Evolutionary conservation across 768 basidiomycete genomes (phyloP).

Genomic region (Ramaria sp.): DNA sequence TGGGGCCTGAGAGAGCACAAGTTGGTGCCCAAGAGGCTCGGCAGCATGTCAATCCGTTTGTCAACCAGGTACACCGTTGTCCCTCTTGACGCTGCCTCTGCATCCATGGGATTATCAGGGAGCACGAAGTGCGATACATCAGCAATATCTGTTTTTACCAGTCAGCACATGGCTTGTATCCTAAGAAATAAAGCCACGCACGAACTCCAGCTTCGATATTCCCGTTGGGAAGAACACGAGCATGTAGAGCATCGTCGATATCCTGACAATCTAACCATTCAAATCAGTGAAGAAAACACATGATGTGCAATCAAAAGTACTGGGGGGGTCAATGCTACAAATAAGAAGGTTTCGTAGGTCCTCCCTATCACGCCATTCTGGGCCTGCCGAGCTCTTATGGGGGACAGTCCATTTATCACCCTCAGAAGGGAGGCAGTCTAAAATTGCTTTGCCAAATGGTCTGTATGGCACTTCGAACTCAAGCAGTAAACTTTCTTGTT

Average conservation of each 20-base stretch:
- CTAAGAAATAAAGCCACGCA: slow-evolving; percentile 36
- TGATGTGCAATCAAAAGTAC: slow-evolving; percentile 27
- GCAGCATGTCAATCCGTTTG: slow-evolving; percentile 98
- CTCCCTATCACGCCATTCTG: slow-evolving; percentile 73
- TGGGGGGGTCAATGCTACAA: slow-evolving; percentile 96
- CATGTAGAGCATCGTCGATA: slow-evolving; percentile 97
- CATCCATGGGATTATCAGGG: slow-evolving; percentile 92
- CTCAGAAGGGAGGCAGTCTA: slow-evolving; percentile 81
- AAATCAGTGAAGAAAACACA: slow-evolving; percentile 3
- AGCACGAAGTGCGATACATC: slow-evolving; percentile 96
- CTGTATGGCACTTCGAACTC: slow-evolving; percentile 95
- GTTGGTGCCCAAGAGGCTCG: slow-evolving; percentile 87
- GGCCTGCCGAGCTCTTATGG: slow-evolving; percentile 41
- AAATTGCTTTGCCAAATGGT: slow-evolving; percentile 91
- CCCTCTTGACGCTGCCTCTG: slow-evolving; percentile 88
- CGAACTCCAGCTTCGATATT: slow-evolving; percentile 97
- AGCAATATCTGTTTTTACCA: slow-evolving; percentile 69
- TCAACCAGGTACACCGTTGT: slow-evolving; percentile 98
- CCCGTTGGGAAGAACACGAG: slow-evolving; percentile 75
- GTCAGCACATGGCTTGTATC: background rate
- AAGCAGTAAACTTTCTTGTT: slow-evolving; percentile 84
- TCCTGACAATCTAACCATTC: slow-evolving; percentile 73
- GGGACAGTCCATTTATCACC: slow-evolving; percentile 93
- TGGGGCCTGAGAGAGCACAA: slow-evolving; percentile 86
- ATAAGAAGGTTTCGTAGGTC: slow-evolving; percentile 80